Evolutionary conservation across 371 early-diverging fungal species (phyloP).

Genomic region (Zychaea mexicana): DNA sequence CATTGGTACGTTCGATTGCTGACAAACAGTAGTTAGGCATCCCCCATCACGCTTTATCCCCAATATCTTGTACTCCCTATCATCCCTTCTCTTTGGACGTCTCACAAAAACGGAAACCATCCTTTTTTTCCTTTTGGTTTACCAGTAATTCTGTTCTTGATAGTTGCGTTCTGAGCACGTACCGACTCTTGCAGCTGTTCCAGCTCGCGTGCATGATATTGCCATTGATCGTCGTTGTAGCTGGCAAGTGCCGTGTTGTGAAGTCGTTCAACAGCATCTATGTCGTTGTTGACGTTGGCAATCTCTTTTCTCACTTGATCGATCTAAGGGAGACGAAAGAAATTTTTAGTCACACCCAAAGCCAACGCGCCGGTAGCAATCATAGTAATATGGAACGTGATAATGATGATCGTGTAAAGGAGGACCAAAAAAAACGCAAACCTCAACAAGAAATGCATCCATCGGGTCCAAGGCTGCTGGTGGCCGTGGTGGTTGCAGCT

Average conservation of each 20-base stretch:
- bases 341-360: not conserved
- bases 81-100: too few relatives aligned
- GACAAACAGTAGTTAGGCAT: too few relatives aligned
- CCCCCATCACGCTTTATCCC: too few relatives aligned
- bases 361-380: not conserved
- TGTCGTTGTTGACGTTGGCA: constrained; percentile 26
- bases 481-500: constrained; percentile 12
- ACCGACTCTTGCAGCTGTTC: constrained; percentile 31
- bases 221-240: constrained; percentile 42
- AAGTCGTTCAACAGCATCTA: constrained; percentile 35
- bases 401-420: not conserved
- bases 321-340: constrained; percentile 16
- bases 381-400: not conserved
- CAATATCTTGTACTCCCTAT: too few relatives aligned
- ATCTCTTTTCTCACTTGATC: constrained; percentile 32
- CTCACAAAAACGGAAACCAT: not conserved
- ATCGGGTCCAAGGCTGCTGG: constrained; percentile 23
- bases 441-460: constrained; percentile 39
- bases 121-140: not conserved
- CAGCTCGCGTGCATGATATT: constrained; percentile 27
- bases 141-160: constrained; percentile 39
- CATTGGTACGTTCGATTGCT: not conserved
- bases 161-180: constrained; percentile 26
- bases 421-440: too few relatives aligned
- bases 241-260: constrained; percentile 35